Evolutionary conservation across 805 yeast genomes (phyloP), one percentile per base, ranked within the genome.

Genomic region (Lachancea mirantina): DNA sequence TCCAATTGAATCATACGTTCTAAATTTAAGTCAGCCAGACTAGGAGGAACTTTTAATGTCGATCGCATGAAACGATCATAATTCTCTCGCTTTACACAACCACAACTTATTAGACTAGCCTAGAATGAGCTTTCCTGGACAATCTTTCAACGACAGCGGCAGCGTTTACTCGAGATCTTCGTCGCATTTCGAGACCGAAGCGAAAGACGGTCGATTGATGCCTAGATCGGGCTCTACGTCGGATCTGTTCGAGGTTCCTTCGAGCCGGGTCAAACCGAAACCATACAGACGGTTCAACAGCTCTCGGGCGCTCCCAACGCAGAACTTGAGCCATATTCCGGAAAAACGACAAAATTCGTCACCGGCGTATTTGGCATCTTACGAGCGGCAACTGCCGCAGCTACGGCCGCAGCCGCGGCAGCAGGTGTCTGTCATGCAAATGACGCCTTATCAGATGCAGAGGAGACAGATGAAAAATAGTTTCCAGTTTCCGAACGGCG

Each of bases 401-500:
- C n/a, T n/a, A n/a, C n/a, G n/a, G n/a, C n/a, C n/a, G n/a, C n/a
- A n/a, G n/a, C n/a, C n/a, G n/a, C n/a, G n/a, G n/a, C 7, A 7
- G 26, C 26, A 23, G 11, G 11, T n/a, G 10, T 23, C 14, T 23
- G 26, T 11, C 15, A 9, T 19, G 14, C 8, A 6, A 10, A n/a
- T 56, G 23, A 48, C 59, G 4, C 53, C 57, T n/a, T 52, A 45
- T 32, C 55, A 55, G 30, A 21, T 45, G 26, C 59, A 54, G 36
- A 47, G 52, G 32, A 40, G 33, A 15, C 51, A 47, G 27, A 55
- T 55, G 61, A 42, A 42, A 32, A 40, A 19, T 5, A 38, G 51
- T 10, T 56, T 55, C 24, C 46, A 44, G 30, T 56, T 56, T 23
- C 52, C 56, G 1, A 56, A 56, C 38, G 61, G 61, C 18, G 61